Evolutionary conservation across 192 early-diverging fungal species (phyloP).

Genomic region (Oehlia diaphana): DNA sequence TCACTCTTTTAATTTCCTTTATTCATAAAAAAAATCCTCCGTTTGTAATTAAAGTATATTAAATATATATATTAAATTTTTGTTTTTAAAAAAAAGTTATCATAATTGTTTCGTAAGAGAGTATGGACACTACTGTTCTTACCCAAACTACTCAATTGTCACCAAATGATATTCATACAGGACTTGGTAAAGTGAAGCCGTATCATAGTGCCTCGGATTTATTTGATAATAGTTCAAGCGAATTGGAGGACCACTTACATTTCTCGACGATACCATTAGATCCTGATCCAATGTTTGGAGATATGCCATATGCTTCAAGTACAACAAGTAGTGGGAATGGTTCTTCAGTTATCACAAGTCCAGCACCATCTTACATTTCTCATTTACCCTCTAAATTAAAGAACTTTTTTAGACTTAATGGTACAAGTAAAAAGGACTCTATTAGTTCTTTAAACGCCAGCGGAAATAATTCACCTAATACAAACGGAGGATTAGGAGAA

Average conservation of each 20-base stretch:
- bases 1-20: too few relatives aligned
- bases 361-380: constrained; percentile 39
- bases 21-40: too few relatives aligned
- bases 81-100: background rate
- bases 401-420: constrained; percentile 41
- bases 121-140: constrained; percentile 9
- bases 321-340: background rate
- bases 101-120: background rate
- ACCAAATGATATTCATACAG: background rate
- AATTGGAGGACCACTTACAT: background rate
- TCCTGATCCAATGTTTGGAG: constrained; percentile 22
- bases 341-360: constrained; percentile 35
- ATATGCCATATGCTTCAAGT: background rate
- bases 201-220: constrained; percentile 11
- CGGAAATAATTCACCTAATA: constrained; percentile 5
- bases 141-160: background rate
- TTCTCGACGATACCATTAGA: constrained; percentile 9
- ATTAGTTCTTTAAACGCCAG: background rate
- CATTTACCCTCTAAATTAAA: constrained; percentile 47
- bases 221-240: background rate
- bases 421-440: constrained; percentile 7
- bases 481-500: background rate
- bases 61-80: background rate
- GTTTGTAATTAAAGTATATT: too few relatives aligned
- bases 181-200: constrained; percentile 2